Conservation (phyloP, 805 yeast species). For the Suhomyces prunicola region DNA sequence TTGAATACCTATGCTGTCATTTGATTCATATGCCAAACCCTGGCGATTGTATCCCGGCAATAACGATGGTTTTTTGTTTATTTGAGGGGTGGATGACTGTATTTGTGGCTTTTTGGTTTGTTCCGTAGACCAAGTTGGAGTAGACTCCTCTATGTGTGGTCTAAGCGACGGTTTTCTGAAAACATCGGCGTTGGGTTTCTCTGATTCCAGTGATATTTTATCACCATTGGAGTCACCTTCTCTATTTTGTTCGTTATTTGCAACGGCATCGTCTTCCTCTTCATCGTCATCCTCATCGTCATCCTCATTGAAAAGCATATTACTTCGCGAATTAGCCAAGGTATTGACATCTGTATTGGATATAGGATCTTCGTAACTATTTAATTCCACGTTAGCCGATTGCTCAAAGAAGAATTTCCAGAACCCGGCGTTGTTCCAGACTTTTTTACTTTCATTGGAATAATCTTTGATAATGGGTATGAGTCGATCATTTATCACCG, state of each 20-base stretch:
- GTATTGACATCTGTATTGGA: slow-evolving; percentile 20
- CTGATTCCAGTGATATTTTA: background rate
- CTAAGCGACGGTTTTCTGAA: slow-evolving; percentile 20
- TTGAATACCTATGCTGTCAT: slow-evolving; percentile 21
- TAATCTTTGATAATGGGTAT: slow-evolving; percentile 67
- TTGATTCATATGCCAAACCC: slow-evolving; percentile 15
- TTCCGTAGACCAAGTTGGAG: slow-evolving; percentile 36
- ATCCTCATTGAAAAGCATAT: slow-evolving; percentile 9
- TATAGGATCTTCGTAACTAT: slow-evolving; percentile 47
- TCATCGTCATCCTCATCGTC: slow-evolving; percentile 16
- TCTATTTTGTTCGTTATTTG: background rate
- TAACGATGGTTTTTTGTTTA: slow-evolving; percentile 13
- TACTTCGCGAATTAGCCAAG: slow-evolving; percentile 15
- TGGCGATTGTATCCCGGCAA: slow-evolving; percentile 4
- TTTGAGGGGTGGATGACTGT: slow-evolving; percentile 29
- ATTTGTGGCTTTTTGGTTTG: slow-evolving; percentile 14
- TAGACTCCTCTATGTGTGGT: slow-evolving; percentile 20
- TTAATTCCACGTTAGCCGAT: slow-evolving; percentile 62
- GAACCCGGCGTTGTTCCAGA: slow-evolving; percentile 66
- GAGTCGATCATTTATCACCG: slow-evolving; percentile 61
- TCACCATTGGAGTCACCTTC: background rate
- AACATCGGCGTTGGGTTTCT: slow-evolving; percentile 1
- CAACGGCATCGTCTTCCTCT: slow-evolving; percentile 9
- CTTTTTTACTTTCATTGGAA: slow-evolving; percentile 52
- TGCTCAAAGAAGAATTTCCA: slow-evolving; percentile 79